Evolutionary conservation across 257 asterid genomes (phyloP), one percentile per base, ranked within the genome.

Genomic region (Handroanthus guayacan): DNA sequence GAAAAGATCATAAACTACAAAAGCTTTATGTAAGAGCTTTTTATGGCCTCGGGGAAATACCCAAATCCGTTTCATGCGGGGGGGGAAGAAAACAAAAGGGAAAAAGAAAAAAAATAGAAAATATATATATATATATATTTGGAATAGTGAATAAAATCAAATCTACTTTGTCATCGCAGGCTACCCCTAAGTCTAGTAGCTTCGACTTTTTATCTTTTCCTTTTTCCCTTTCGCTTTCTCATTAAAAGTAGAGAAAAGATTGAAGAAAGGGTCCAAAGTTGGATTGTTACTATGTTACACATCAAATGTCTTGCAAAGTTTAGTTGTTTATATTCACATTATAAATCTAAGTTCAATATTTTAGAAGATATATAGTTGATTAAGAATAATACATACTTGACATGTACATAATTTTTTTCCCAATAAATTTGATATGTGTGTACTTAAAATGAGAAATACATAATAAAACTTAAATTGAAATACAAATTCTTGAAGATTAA

Each of bases 231-330:
- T 70, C 60, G 65, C 87, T 89, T 84, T 82, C 71, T 77, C 92
- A 70, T 90, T 41, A 85, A 90, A 88, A 86, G 93, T 47, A 50
- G 92, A 71, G 83, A 83, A 90, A 85, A 78, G 86, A 62, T 75
- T 47, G 44, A 41, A 17, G 17, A 56, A 54, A 3, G 47, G 38
- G 16, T 5, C 13, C 16, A 67, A 34, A 37, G 16, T 56, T 12
- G 60, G 43, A 66, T 47, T 39, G 16, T 66, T 66, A 25, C 62
- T 17, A 56, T 56, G 37, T 56, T 56, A 18, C 11, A 2, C 45
- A 41, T 41, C 45, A 41, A 41, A 41, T 5, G 45, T 41, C 45
- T 41, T 41, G 8, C 8, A 41, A 41, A 25, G 31, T 25, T 25
- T 25, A 25, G 31, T 25, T 25, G 31, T 25, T 25, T 25, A 25